phyloP scores from a whole-genome alignment of 2,329 filamentous ascomycete species.

The Hymenoscyphus salicellus region DNA sequence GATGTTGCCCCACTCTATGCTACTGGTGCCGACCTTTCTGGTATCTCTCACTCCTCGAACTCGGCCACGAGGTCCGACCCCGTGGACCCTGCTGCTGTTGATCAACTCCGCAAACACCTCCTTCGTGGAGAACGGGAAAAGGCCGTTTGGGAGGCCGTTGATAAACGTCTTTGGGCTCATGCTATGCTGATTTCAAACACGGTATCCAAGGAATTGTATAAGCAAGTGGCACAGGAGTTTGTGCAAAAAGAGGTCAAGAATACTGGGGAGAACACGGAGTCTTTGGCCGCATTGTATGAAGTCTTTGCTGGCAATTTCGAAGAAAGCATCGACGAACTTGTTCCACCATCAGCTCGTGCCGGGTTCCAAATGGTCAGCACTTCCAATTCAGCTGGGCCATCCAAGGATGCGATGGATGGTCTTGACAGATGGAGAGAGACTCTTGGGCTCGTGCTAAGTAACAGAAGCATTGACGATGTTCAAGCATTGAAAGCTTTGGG shows the following conservation, averaged over 20 bases:
- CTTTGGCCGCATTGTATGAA: slow-evolving; percentile 87
- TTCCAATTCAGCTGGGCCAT: slow-evolving; percentile 56
- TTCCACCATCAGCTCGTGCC: slow-evolving; percentile 86
- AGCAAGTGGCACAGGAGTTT: slow-evolving; percentile 91
- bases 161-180: slow-evolving; percentile 93
- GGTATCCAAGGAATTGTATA: slow-evolving; percentile 79
- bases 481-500: slow-evolving; percentile 77
- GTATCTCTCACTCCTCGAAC: slow-evolving; percentile 38
- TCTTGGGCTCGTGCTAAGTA: slow-evolving; percentile 78
- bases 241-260: slow-evolving; percentile 91
- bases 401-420: slow-evolving; percentile 75
- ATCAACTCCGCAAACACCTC: slow-evolving; percentile 69
- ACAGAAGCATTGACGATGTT: slow-evolving; percentile 76
- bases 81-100: slow-evolving; percentile 65
- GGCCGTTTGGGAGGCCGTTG: slow-evolving; percentile 88
- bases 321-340: slow-evolving; percentile 92
- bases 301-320: slow-evolving; percentile 91
- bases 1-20: slow-evolving; percentile 35
- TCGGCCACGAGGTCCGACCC: slow-evolving; percentile 56
- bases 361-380: slow-evolving; percentile 88
- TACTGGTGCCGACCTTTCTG: slow-evolving; percentile 40
- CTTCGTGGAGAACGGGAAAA: slow-evolving; percentile 82
- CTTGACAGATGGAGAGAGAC: slow-evolving; percentile 95
- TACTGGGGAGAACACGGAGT: slow-evolving; percentile 74
- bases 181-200: slow-evolving; percentile 83